These are phyloP conservation scores for Phycomyces nitens DNA, from an alignment of 192 early-diverging fungal species.

Conservation along the genomic window DNA sequence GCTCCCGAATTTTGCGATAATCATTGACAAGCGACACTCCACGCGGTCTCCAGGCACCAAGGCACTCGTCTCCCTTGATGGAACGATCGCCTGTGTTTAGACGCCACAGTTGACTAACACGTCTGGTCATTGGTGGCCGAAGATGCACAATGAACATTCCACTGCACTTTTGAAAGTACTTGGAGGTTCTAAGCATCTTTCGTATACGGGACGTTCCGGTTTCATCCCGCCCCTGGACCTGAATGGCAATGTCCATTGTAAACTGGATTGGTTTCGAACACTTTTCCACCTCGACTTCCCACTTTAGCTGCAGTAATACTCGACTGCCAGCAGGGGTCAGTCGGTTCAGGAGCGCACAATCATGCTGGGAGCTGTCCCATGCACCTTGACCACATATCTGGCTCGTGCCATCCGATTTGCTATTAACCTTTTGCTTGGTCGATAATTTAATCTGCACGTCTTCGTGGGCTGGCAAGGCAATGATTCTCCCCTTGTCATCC, in stretches of 20 bases:
- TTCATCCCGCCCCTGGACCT: constrained; percentile 57
- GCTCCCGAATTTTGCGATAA: constrained; percentile 37
- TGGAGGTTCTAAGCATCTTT: constrained; percentile 38
- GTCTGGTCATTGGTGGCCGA: constrained; percentile 48
- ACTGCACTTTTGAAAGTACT: constrained; percentile 39
- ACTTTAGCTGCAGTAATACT: constrained; percentile 53
- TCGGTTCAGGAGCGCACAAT: constrained; percentile 58
- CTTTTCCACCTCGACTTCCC: constrained; percentile 55
- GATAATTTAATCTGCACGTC: constrained; percentile 46
- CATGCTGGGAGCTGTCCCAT: constrained; percentile 78
- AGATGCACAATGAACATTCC: constrained; percentile 63
- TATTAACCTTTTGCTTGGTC: constrained; percentile 47
- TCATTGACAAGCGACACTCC: constrained; percentile 63
- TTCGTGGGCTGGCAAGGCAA: constrained; percentile 46
- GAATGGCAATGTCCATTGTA: constrained; percentile 55
- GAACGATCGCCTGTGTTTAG: constrained; percentile 63
- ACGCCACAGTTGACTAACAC: constrained; percentile 63
- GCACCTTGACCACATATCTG: constrained; percentile 52
- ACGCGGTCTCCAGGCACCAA: constrained; percentile 65
- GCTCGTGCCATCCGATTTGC: constrained; percentile 60
- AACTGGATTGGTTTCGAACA: constrained; percentile 55
- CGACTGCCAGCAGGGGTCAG: constrained; percentile 57
- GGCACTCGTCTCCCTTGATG: constrained; percentile 69
- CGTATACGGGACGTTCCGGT: constrained; percentile 38
- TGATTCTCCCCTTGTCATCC: constrained; percentile 58